Base-by-base conservation (phyloP, 108 stramenopile genomes). In the Cyclotella choctawhatcheeana region DNA sequence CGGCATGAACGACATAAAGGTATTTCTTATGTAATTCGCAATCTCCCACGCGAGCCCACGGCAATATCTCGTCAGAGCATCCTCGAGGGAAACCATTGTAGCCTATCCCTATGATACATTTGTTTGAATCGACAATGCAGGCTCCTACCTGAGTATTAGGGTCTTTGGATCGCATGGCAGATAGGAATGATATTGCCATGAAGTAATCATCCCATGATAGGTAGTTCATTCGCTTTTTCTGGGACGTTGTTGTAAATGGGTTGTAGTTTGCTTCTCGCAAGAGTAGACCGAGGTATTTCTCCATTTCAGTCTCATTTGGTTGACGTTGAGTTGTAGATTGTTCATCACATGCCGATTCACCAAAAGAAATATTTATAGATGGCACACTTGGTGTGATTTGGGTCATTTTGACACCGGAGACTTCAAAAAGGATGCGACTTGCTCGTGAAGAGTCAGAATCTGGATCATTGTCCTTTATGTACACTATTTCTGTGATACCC, bases 51-150 rank as follows among this genome's bases (percentile, higher is more conserved):
- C 89, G 71, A 25, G 90, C 86, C 98, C 98, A 99, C 1, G 98
- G 98, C 58, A 99, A 74, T 14, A 56, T 58, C 33, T 97, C 96
- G 71, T 99, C 98, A 48, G 83, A 83, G 70, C 97, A 98, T 0
- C 96, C 97, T 20, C 86, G 69, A 4, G 98, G 98, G 62, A 99
- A 98, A 5, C 98, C 98, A 69, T 99, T 99, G 86, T 99, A 99
- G 7, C 98, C 98, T 25, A 99, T 85, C 6, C 96, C 97, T 25
- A 99, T 88, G 61, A 99, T 98, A 29, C 92, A 84, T 29, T 86
- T 88, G 34, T 79, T 40, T 12, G 24, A 31, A 60, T 83, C 77
- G 29, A 94, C 93, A 65, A 93, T 85, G 40, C 92, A 97, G 8
- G 96, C 93, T n/a, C 93, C 93, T 21, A 98, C 97, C 79, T 97